A percentile compares a stretch with the other conserved stretches of the same genome.
Evolutionary conservation across 2,329 filamentous ascomycete species (phyloP).

Genomic region (Biscogniauxia sp.): DNA sequence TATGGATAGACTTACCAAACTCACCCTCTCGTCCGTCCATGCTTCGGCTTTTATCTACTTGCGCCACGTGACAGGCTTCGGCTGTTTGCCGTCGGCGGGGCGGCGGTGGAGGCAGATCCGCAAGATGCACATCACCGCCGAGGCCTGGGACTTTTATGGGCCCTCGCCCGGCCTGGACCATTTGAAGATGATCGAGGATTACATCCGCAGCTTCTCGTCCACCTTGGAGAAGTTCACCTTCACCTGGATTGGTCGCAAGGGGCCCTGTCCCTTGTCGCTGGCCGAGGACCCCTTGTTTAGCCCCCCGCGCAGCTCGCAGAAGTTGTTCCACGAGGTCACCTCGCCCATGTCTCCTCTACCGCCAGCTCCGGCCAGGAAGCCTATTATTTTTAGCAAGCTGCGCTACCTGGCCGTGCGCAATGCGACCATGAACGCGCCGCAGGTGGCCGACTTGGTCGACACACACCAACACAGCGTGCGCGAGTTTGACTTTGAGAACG

Average conservation of each 20-base stretch:
- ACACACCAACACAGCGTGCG: constrained; percentile 65
- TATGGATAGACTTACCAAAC: constrained; percentile 61
- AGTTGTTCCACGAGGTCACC: constrained; percentile 64
- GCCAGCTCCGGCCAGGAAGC: constrained; percentile 47
- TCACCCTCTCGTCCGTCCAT: constrained; percentile 73
- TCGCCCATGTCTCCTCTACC: constrained; percentile 63
- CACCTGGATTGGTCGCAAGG: constrained; percentile 70
- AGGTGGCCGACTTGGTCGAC: constrained; percentile 67
- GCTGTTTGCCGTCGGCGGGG: constrained; percentile 67
- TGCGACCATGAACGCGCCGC: constrained; percentile 65
- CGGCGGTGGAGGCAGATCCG: constrained; percentile 76
- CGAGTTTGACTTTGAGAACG: constrained; percentile 79
- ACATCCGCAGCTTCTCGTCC: constrained; percentile 67
- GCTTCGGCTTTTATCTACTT: constrained; percentile 75
- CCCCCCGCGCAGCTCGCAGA: constrained; percentile 50
- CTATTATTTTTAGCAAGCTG: constrained; percentile 66
- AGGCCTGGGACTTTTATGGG: constrained; percentile 64
- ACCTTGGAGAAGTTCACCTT: constrained; percentile 71
- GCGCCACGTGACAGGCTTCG: constrained; percentile 70
- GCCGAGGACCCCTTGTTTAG: constrained; percentile 68
- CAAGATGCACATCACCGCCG: constrained; percentile 69
- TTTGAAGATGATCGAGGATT: constrained; percentile 77
- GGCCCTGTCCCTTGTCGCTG: constrained; percentile 71
- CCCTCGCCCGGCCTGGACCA: constrained; percentile 64
- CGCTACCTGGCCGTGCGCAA: constrained; percentile 71